Conservation (phyloP, 768 basidiomycete species). For the Termitomyces titanicus region DNA sequence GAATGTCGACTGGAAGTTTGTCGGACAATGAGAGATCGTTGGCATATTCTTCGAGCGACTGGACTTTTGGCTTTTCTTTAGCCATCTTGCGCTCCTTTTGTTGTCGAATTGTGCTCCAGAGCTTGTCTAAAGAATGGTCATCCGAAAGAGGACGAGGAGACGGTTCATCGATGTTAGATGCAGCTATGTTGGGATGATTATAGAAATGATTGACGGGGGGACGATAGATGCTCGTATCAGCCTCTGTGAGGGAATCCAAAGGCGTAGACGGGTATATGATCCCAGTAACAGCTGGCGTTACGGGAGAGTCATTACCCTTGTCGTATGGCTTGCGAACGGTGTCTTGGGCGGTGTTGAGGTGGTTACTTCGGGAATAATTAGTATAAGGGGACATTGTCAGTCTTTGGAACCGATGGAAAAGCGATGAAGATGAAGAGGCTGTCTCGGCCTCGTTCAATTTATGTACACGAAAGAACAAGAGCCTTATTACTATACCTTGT, state of each 20-base stretch:
- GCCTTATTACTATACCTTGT: slow-evolving; percentile 20
- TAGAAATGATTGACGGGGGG: slow-evolving; percentile 23
- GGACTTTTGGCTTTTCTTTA: slow-evolving; percentile 65
- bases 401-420: slow-evolving; percentile 9
- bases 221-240: slow-evolving; percentile 27
- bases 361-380: slow-evolving; percentile 25
- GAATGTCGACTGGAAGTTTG: slow-evolving; percentile 32
- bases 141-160: slow-evolving; percentile 35
- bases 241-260: slow-evolving; percentile 34
- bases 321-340: slow-evolving; percentile 13
- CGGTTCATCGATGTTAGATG: slow-evolving; percentile 39
- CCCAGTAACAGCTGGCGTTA: slow-evolving; percentile 45
- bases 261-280: slow-evolving; percentile 41
- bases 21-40: slow-evolving; percentile 32
- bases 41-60: slow-evolving; percentile 53
- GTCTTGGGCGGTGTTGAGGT: slow-evolving; percentile 14
- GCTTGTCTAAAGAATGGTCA: slow-evolving; percentile 43
- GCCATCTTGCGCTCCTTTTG: slow-evolving; percentile 67
- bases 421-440: slow-evolving; percentile 12
- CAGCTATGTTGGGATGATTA: slow-evolving; percentile 35
- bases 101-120: slow-evolving; percentile 67
- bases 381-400: slow-evolving; percentile 20
- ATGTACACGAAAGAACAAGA: slow-evolving; percentile 13
- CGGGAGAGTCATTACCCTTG: slow-evolving; percentile 30
- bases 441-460: slow-evolving; percentile 7